Evolutionary conservation across 2,329 filamentous ascomycete genomes (phyloP), one percentile per base, ranked within the genome.

Genomic region (Mycosphaerelloides madeirae): DNA sequence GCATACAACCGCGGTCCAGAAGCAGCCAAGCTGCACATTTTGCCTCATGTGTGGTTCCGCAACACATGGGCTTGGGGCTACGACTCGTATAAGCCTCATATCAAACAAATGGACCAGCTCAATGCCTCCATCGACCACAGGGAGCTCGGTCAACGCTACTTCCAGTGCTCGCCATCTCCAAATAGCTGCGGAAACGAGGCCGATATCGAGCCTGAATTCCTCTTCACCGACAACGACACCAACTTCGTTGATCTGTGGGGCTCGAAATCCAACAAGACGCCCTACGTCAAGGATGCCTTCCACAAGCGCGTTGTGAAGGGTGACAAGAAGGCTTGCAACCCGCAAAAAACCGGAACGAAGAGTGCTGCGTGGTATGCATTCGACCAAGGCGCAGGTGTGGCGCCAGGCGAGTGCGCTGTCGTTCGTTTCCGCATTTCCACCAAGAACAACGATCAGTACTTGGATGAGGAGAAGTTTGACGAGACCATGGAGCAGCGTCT

Each of bases 31-130:
- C 73, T 97, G 43, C 93, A 97, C 67, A 95, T 97, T 60, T 74
- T 96, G 33, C 91, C 91, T 7, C 93, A 97, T 49, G 81, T 95
- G 41, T 96, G 90, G 88, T 97, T 96, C 73, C 82, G 91, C 53
- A 97, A 97, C 66, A 96, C 90, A 3, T 97, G 93, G 93, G 80
- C 85, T 31, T 97, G 91, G 91, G 91, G 90, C 16, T 79, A 85
- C 52, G 87, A 95, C 61, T 79, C 85, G 39, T 82, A 83, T 65
- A 95, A 94, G 69, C 93, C 91, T 0, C 80, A 75, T n/a, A 85
- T 96, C 50, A 73, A 76, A 40, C 76, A 81, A 52, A 70, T 81
- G 19, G 78, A 75, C 18, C 79, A 85, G 20, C 81, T 83, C 37
- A 76, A 83, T 43, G 83, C 81, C 43, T 82, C 86, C 60, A 85